A percentile compares a stretch with the other conserved stretches of the same genome.
These are phyloP conservation scores for Brassica carinata DNA, from an alignment of 345 rosid genomes.

Conservation along the genomic window DNA sequence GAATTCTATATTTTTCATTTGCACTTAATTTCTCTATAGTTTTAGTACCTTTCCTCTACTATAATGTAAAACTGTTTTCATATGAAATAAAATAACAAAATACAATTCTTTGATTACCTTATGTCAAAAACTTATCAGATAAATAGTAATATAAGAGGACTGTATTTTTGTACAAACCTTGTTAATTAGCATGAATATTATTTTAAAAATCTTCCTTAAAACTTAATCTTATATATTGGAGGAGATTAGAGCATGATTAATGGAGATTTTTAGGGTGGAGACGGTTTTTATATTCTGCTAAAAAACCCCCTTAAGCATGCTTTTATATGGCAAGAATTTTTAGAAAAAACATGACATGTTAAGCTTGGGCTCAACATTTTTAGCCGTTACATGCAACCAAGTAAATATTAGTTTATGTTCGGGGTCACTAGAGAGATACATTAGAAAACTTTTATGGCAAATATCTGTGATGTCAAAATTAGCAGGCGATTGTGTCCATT, in stretches of 20 bases:
- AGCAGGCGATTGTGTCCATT: not conserved
- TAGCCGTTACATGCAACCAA: conserved; percentile 4
- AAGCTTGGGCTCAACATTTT: conserved; percentile 21
- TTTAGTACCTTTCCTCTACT: not conserved
- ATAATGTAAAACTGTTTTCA: conserved; percentile 1
- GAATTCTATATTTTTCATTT: conserved; percentile 9
- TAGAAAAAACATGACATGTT: not conserved
- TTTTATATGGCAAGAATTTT: too few relatives aligned
- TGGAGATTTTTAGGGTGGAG: too few relatives aligned
- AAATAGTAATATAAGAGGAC: not conserved
- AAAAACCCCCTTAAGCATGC: too few relatives aligned
- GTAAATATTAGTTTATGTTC: not conserved
- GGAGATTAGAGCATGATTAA: not conserved
- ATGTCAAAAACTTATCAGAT: not conserved
- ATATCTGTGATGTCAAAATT: not conserved
- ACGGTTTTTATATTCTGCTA: too few relatives aligned
- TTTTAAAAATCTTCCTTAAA: not conserved
- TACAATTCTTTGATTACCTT: not conserved
- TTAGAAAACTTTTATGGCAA: not conserved
- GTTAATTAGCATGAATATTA: not conserved
- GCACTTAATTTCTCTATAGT: not conserved
- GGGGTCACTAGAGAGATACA: not conserved
- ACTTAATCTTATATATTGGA: not conserved
- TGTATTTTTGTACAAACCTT: not conserved
- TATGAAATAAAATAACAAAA: not conserved